Evolutionary conservation across 805 yeast species (phyloP).

Genomic region (Wickerhamiella azymoides): DNA sequence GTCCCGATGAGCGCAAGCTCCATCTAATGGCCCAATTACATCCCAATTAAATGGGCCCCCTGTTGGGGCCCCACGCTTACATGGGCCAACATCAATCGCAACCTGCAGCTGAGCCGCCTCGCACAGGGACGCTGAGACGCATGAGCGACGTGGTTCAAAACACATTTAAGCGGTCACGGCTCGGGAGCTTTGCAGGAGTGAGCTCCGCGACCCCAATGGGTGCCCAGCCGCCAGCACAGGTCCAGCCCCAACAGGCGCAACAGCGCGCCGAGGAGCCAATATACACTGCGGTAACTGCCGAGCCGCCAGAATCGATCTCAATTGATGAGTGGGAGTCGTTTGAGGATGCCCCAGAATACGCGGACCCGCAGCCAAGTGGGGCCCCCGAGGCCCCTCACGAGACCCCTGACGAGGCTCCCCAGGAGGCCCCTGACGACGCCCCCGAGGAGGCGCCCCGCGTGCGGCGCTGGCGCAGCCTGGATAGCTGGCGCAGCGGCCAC

Average conservation of each 20-base stretch:
- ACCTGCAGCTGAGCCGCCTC: not conserved
- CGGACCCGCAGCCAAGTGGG: not conserved
- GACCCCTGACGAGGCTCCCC: too few species aligned
- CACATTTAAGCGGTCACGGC: constrained; percentile 1
- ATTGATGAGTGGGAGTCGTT: not conserved
- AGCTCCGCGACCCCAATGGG: not conserved
- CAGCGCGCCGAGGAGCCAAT: not conserved
- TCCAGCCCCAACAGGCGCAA: not conserved
- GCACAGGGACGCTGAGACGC: not conserved
- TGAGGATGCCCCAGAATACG: not conserved
- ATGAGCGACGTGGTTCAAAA: constrained; percentile 2
- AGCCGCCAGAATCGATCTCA: not conserved
- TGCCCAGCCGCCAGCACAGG: not conserved
- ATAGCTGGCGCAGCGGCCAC: too few species aligned
- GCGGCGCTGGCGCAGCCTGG: too few species aligned
- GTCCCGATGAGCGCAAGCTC: too few species aligned
- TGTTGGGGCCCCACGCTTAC: not conserved
- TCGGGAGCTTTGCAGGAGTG: not conserved
- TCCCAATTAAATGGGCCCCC: too few species aligned
- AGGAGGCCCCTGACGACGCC: too few species aligned
- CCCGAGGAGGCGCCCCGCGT: too few species aligned
- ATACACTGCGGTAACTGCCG: not conserved
- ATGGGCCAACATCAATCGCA: not conserved
- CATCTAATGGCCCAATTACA: too few species aligned
- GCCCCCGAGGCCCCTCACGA: too few species aligned